phyloP scores from a whole-genome alignment of 345 rosid species.

The Hevea brasiliensis region DNA sequence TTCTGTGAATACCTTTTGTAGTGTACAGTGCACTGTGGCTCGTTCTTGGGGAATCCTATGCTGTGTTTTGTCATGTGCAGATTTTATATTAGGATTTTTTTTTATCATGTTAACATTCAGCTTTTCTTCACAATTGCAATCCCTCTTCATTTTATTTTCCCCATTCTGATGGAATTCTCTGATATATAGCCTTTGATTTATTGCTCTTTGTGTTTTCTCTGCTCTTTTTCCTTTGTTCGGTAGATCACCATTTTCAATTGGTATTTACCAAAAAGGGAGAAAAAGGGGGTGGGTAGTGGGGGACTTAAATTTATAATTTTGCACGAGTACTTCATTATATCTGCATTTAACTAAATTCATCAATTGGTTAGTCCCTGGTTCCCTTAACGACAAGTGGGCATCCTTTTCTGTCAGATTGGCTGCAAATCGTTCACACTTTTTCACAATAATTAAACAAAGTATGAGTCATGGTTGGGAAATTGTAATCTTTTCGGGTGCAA shows the following conservation, averaged over 20 bases:
- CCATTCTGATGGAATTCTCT: slow-evolving; percentile 2
- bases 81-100: background rate
- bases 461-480: too few relatives aligned
- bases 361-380: background rate
- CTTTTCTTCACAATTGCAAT: background rate
- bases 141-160: slow-evolving; percentile 2
- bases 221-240: background rate
- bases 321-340: too few relatives aligned
- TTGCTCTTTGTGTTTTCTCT: background rate
- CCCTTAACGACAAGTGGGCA: background rate
- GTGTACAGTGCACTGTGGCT: background rate
- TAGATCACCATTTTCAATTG: background rate
- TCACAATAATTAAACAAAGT: too few relatives aligned
- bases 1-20: background rate
- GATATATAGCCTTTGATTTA: background rate
- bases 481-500: too few relatives aligned
- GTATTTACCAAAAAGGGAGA: background rate
- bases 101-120: background rate
- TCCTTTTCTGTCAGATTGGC: background rate
- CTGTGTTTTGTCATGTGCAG: background rate
- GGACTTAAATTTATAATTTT: too few relatives aligned
- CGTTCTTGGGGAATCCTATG: slow-evolving; percentile 4
- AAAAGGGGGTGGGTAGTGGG: too few relatives aligned
- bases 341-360: too few relatives aligned
- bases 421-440: too few relatives aligned